Percentiles rank a stretch among this genome's conserved stretches.
Conservation (phyloP, 371 early-diverging fungal species). For the Haplosporangium sp. region DNA sequence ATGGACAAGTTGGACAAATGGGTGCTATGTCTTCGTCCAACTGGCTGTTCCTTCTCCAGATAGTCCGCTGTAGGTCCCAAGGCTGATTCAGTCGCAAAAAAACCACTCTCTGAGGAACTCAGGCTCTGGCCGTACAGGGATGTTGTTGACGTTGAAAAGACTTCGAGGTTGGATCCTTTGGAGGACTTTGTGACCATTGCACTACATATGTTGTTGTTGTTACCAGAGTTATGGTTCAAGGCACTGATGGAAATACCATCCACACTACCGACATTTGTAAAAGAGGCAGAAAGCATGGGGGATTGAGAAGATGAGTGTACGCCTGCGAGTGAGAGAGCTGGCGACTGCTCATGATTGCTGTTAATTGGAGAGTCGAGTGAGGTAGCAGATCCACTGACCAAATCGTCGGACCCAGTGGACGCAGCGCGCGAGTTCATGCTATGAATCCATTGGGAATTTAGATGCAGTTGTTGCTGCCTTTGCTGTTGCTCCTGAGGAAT, state of each 20-base stretch:
- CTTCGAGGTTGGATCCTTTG: not conserved
- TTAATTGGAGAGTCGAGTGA: slow-evolving; percentile 20
- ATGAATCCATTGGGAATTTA: slow-evolving; percentile 18
- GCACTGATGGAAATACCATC: not conserved
- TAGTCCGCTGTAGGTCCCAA: not conserved
- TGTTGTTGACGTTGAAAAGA: not conserved
- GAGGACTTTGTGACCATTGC: not conserved
- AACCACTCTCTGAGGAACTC: not conserved
- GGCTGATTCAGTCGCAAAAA: not conserved
- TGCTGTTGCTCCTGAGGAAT: slow-evolving; percentile 19
- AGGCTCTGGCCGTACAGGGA: not conserved
- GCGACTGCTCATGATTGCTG: slow-evolving; percentile 8
- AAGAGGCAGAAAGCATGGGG: not conserved
- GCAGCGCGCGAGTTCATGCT: slow-evolving; percentile 9
- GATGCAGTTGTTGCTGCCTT: slow-evolving; percentile 10
- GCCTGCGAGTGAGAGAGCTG: not conserved
- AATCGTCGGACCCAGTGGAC: slow-evolving; percentile 9
- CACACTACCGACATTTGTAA: not conserved
- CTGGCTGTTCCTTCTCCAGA: not conserved
- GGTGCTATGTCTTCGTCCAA: not conserved
- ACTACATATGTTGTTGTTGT: not conserved
- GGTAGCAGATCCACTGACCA: slow-evolving; percentile 42
- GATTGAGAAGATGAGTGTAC: not conserved
- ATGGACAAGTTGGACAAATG: not conserved
- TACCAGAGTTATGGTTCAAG: not conserved